Evolutionary conservation across 208 protist species (phyloP), one percentile per base, ranked within the genome.

Genomic region (Lotmaria passim): DNA sequence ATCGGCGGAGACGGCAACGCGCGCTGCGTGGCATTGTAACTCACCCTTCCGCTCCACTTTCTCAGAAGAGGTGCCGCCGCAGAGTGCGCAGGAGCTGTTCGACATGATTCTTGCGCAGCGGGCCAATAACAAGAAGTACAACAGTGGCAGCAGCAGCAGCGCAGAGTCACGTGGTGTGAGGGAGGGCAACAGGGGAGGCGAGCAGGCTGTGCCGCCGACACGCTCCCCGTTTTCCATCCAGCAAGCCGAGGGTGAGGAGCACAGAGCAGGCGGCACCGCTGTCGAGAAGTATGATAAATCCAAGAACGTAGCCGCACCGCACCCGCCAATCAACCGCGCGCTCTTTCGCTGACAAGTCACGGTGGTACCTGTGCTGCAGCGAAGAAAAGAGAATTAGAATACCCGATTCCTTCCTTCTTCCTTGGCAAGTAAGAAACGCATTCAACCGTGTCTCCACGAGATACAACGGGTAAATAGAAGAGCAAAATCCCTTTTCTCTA

Each of bases 11-110:
- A 36, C 50, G 21, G 28, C 28, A 19, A 43, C 19, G 34, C 21
- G 7, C 30, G 31, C 4, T 1, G 39, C 11, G 11, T 31, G 31
- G 52, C 34, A 30, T 44, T 28, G 43, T 2, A 55, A 48, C 63
- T 70, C 63, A 19, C 71, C 71, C 19, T 70, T 67, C 19, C 55
- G 53, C 28, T 75, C 69, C 17, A 5, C 43, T 19, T 33, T 38
- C 14, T 28, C 17, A 11, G 48, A 67, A 5, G 39, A 7, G 2
- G 17, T 48, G 26, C 46, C 1, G 4, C 71, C 57, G 17, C 58
- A 31, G 38, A 66, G 14, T 33, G 71, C 71, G 23, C 71, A 77
- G 56, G 47, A 77, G 30, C 63, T 77, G 31, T 77, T 77, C 26
- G 71, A 77, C 46, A 55, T 52, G 28, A 43, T 71, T 21, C 63